Evolutionary conservation across 352 stramenopile genomes (phyloP), one percentile per base, ranked within the genome.

Genomic region (Pythium dissotocum): DNA sequence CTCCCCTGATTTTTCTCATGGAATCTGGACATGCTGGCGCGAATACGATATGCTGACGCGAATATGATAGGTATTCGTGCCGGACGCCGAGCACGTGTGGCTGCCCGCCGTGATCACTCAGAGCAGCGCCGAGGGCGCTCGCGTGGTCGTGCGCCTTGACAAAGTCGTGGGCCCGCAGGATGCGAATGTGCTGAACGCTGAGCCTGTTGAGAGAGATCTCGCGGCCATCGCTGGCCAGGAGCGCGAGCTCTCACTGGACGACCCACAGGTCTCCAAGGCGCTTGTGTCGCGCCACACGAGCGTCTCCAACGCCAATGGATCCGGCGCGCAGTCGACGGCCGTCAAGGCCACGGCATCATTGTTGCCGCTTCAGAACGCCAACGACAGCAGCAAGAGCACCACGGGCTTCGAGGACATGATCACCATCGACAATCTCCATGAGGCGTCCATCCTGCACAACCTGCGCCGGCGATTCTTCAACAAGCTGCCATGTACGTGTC

Each of bases 401-500:
- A 68, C 77, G 1, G 86, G 85, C 56, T 88, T 89, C 24, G 87
- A 94, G 26, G 87, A 95, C 67, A 94, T 97, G 89, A 92, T 88
- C 57, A 67, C 81, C 42, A 78, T 97, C 66, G 91, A 93, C 68
- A 92, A 97, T 65, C 74, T 98, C 18, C 91, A 98, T 67, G 90
- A 97, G 68, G 78, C 91, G 4, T 88, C 89, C 35, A 96, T 98
- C 60, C 71, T 98, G 48, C 97, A 95, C 78, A 98, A 97, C 73
- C 76, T 98, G 61, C 89, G 94, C 69, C 78, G 68, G 63, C 83
- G 91, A 32, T 97, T 97, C 61, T 73, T 96, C 35, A 69, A 85
- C 36, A 73, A 91, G 42, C 75, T 97, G 58, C 97, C 97, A 0
- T 99, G 99, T 78, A 99, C 96, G 26, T 97, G 2, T 16, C 36